A percentile compares a stretch with the other conserved stretches of the same genome.
Conservation (phyloP, 805 yeast genomes). For the Maudiozyma pseudohumilis region DNA sequence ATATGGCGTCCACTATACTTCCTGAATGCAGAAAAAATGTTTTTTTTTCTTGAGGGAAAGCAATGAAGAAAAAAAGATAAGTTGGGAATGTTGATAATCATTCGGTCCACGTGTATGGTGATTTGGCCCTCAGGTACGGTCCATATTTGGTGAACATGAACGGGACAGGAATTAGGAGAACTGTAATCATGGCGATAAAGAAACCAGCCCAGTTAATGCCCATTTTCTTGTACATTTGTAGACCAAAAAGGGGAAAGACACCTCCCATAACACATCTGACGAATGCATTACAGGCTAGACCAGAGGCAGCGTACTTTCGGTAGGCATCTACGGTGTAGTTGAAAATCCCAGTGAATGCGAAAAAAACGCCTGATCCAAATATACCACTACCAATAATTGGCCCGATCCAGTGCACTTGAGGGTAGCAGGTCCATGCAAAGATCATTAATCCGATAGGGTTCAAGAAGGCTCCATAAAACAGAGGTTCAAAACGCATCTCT, state of each 20-base stretch:
- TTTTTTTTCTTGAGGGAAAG: background rate
- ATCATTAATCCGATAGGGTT: slow-evolving; percentile 62
- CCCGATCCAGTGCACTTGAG: slow-evolving; percentile 59
- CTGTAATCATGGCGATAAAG: slow-evolving; percentile 40
- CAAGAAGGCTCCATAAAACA: slow-evolving; percentile 55
- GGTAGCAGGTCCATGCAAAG: slow-evolving; percentile 63
- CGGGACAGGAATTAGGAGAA: slow-evolving; percentile 45
- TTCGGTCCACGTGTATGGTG: slow-evolving; percentile 38
- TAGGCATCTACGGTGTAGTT: slow-evolving; percentile 59
- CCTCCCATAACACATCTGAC: slow-evolving; percentile 47
- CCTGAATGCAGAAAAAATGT: background rate
- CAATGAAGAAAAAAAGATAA: too few relatives aligned
- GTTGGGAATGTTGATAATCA: slow-evolving; percentile 1
- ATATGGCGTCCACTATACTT: background rate
- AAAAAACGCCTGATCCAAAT: slow-evolving; percentile 59
- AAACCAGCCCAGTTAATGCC: slow-evolving; percentile 53
- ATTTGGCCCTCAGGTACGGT: slow-evolving; percentile 33
- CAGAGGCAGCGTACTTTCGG: slow-evolving; percentile 43
- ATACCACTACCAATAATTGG: slow-evolving; percentile 65
- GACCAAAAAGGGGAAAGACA: slow-evolving; percentile 46
- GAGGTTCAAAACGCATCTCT: slow-evolving; percentile 49
- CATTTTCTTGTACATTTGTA: slow-evolving; percentile 45
- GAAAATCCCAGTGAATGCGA: slow-evolving; percentile 57
- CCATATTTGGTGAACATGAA: slow-evolving; percentile 44
- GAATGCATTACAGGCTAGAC: slow-evolving; percentile 41